Percentiles rank a stretch among this genome's conserved stretches.
Evolutionary conservation across 345 rosid genomes (phyloP).

Genomic region (rapeseed (Brassica napus)): DNA sequence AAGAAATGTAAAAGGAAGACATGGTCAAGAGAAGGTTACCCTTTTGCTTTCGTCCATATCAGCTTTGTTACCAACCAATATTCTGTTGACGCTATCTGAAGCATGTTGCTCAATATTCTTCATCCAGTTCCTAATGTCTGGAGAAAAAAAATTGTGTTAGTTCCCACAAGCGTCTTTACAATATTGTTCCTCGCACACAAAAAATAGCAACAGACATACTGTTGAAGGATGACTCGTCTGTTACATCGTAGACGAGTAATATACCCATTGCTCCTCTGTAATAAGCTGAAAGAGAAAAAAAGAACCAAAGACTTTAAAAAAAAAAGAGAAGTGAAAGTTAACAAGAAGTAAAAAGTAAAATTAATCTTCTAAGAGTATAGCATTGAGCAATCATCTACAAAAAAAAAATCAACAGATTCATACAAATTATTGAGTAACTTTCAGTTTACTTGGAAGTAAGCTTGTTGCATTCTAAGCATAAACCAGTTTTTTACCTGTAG

Average conservation of each 20-base stretch:
- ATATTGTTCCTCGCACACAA: not conserved
- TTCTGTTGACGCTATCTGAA: constrained; percentile 61
- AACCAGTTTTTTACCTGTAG: constrained; percentile 45
- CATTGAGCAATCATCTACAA: not conserved
- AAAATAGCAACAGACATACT: constrained; percentile 46
- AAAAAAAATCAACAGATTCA: not conserved
- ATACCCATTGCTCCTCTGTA: constrained; percentile 98
- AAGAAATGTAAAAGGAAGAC: not conserved
- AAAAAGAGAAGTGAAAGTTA: not conserved
- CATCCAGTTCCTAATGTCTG: constrained; percentile 69
- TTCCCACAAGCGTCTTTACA: not conserved
- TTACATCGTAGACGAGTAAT: constrained; percentile 86
- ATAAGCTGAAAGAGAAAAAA: constrained; percentile 55
- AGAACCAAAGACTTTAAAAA: not conserved
- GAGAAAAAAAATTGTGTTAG: constrained; percentile 10
- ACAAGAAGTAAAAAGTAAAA: not conserved
- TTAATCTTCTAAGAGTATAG: not conserved
- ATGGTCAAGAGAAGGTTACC: constrained; percentile 28
- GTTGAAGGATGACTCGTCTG: constrained; percentile 91
- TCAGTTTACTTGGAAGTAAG: not conserved
- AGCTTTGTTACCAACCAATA: constrained; percentile 70
- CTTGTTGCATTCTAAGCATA: not conserved
- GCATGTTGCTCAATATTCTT: constrained; percentile 70
- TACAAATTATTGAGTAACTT: not conserved
- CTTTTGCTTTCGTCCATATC: constrained; percentile 76